Conservation (phyloP, 805 yeast genomes). For the Myxozyma monticola region DNA sequence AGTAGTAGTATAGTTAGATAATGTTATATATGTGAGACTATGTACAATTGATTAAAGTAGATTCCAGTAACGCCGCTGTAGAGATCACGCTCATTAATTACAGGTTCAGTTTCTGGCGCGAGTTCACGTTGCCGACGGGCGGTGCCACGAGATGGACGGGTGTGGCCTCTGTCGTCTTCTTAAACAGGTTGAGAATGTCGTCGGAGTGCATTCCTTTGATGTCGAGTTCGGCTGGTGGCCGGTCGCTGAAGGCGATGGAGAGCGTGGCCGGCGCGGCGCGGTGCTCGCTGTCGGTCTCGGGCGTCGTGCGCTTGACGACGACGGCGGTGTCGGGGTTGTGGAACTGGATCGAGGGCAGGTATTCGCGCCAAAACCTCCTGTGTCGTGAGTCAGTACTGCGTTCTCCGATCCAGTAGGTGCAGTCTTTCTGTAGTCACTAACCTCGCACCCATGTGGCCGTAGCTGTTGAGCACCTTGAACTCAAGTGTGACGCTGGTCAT, state of each 20-base stretch:
- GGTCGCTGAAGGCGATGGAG: conserved; percentile 1
- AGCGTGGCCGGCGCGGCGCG: conserved; percentile 38
- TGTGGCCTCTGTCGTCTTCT: conserved; percentile 33
- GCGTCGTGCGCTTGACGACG: conserved; percentile 47
- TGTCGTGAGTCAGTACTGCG: too few relatives aligned
- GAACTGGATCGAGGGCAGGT: conserved; percentile 74
- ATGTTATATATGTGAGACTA: background rate
- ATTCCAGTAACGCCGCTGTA: too few relatives aligned
- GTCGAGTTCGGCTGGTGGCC: conserved; percentile 43
- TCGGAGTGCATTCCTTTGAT: conserved; percentile 52
- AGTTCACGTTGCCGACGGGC: conserved; percentile 12
- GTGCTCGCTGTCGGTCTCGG: conserved; percentile 42
- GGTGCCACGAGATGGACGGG: background rate
- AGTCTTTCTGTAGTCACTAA: background rate
- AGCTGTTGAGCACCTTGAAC: conserved; percentile 20
- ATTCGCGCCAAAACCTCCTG: conserved; percentile 70
- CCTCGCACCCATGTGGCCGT: conserved; percentile 30
- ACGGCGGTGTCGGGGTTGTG: conserved; percentile 75
- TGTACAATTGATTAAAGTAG: background rate
- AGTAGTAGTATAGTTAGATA: background rate
- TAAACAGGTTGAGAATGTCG: conserved; percentile 59
- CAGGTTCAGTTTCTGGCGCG: conserved; percentile 11
- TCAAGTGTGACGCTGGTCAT: conserved; percentile 5
- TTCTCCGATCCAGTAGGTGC: too few relatives aligned
- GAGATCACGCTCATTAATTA: background rate